Percentiles rank a stretch among this genome's conserved stretches.
phyloP scores from a whole-genome alignment of 2,329 filamentous ascomycete genomes.

The Monosporascus sp. region DNA sequence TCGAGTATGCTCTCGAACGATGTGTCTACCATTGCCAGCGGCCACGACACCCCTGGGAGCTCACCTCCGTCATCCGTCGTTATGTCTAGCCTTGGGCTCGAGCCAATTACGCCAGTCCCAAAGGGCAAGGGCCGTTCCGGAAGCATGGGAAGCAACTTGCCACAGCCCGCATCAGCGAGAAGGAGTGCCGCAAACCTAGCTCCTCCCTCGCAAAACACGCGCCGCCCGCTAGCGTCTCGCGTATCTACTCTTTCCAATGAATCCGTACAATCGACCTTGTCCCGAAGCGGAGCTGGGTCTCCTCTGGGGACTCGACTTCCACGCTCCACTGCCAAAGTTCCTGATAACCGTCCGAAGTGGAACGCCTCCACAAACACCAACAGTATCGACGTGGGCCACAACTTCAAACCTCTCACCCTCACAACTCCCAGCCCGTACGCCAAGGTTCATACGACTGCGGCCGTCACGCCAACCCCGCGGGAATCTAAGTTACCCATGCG shows the following conservation, averaged over 20 bases:
- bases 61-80: conserved; percentile 57
- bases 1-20: conserved; percentile 88
- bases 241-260: conserved; percentile 38
- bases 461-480: conserved; percentile 36
- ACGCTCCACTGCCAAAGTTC: conserved; percentile 39
- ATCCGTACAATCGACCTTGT: conserved; percentile 27
- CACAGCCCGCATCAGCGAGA: conserved; percentile 34
- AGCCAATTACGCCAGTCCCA: conserved; percentile 39
- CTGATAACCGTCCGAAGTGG: conserved; percentile 64
- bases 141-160: conserved; percentile 39
- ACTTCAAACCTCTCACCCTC: conserved; percentile 57
- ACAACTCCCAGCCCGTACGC: conserved; percentile 56
- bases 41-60: conserved; percentile 65
- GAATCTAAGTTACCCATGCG: conserved; percentile 46
- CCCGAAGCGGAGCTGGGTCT: conserved; percentile 42
- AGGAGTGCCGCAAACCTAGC: conserved; percentile 43
- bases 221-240: conserved; percentile 37
- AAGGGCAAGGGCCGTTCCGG: conserved; percentile 43
- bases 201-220: conserved; percentile 32
- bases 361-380: conserved; percentile 60
- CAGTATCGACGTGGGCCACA: conserved; percentile 61
- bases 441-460: conserved; percentile 36
- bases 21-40: conserved; percentile 63
- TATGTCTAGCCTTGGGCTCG: conserved; percentile 50
- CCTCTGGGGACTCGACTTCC: conserved; percentile 38